Evolutionary conservation across 306 rosid genomes (phyloP).

Genomic region (Ammopiptanthus mongolicus): DNA sequence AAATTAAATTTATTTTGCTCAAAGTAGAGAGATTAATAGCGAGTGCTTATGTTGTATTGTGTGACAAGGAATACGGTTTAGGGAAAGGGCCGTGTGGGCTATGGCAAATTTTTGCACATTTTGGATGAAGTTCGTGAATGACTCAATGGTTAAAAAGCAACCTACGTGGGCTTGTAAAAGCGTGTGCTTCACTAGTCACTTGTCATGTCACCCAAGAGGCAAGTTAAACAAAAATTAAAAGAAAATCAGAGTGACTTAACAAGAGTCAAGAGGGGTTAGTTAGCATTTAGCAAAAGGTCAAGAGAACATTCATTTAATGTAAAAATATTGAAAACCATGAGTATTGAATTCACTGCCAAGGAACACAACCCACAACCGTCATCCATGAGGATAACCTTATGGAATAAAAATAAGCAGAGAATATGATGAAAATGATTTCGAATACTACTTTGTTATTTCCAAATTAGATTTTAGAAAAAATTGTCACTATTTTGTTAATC

Average conservation of each 20-base stretch:
- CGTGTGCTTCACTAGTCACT: constrained; percentile 20
- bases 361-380: constrained; percentile 20
- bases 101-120: not conserved
- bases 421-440: not conserved
- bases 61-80: not conserved
- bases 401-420: not conserved
- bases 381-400: constrained; percentile 6
- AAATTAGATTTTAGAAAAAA: too few relatives aligned
- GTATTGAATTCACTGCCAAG: constrained; percentile 6
- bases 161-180: constrained; percentile 51
- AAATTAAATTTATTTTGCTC: constrained; percentile 15
- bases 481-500: too few relatives aligned
- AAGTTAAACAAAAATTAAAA: not conserved
- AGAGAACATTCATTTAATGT: not conserved
- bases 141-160: constrained; percentile 26
- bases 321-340: not conserved
- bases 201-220: not conserved
- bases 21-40: not conserved
- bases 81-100: not conserved
- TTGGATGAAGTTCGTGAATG: not conserved
- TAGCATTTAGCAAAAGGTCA: not conserved
- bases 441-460: not conserved
- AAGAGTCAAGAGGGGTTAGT: not conserved
- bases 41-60: not conserved
- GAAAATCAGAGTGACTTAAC: not conserved